Evolutionary conservation across 164 flowering plant species (phyloP).

Genomic region (Stephania cephalantha): DNA sequence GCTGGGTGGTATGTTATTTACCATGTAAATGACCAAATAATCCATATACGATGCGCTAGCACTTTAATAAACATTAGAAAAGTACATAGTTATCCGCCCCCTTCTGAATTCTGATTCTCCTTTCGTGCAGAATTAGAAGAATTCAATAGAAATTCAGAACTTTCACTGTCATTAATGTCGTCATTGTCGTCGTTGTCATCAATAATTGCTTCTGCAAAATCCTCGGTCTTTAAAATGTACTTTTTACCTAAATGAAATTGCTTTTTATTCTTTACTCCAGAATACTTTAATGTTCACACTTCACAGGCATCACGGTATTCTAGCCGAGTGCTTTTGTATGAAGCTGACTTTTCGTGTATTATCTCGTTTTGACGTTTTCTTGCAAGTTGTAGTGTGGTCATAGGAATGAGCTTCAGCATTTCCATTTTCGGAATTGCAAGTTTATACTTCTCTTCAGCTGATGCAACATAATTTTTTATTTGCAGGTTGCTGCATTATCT

Average conservation of each 20-base stretch:
- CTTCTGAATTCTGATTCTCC: not conserved
- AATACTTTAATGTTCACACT: not conserved
- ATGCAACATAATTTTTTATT: slow-evolving; percentile 11
- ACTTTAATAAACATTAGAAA: no score
- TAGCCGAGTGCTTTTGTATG: not conserved
- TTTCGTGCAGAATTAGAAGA: not conserved
- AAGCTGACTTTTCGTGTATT: not conserved
- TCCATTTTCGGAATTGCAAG: slow-evolving; percentile 2
- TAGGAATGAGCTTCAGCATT: not conserved
- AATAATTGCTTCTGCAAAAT: not conserved
- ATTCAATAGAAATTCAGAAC: not conserved
- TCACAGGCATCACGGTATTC: not conserved
- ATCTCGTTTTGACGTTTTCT: not conserved
- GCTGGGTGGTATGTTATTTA: not conserved
- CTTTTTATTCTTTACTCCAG: not conserved
- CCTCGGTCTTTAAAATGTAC: not conserved
- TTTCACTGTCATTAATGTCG: not conserved
- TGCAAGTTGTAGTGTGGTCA: not conserved
- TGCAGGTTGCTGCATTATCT: slow-evolving; percentile 84
- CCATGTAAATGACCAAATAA: no score
- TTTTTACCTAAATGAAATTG: not conserved
- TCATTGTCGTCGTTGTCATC: not conserved
- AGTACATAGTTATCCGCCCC: no score
- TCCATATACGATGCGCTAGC: no score
- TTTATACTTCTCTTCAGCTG: not conserved